Evolutionary conservation across 768 basidiomycete species (phyloP), one percentile per base, ranked within the genome.

Genomic region (Leccinum incarnatum): DNA sequence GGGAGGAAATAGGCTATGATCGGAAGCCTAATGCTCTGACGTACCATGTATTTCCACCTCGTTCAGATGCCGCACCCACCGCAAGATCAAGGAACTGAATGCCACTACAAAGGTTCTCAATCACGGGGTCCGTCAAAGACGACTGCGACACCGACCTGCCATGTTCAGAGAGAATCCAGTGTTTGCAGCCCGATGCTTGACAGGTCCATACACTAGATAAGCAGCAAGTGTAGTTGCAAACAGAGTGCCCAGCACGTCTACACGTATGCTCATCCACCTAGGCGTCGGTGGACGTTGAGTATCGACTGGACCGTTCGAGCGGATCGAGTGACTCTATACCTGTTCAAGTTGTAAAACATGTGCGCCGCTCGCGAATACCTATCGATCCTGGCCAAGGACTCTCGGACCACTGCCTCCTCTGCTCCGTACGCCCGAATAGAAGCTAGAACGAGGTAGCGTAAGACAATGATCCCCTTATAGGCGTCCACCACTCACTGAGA

Each of bases 61-160:
- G 62, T 83, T 83, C 51, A 76, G 53, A 14, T 69, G 61, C n/a
- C 79, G 66, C 9, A 82, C 70, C 77, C 77, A 78, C 71, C 74
- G 81, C 45, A 89, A 67, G 46, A 88, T 83, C 71, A 81, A 67
- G 15, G 74, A 69, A 54, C 82, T 83, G 67, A 89, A 87, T 4
- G 76, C 77, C 21, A 86, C 81, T 76, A 51, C 27, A 14, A 19
- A 29, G 14, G n/a, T 27, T 9, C 17, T 62, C 14, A 23, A 12
- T 17, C 19, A 49, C 9, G 6, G 15, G 9, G 7, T 4, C 12
- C 15, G 6, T 1, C 14, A 19, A n/a, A 8, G 17, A 17, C 5
- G 10, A 52, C n/a, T 0, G 40, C 32, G 19, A 5, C 4, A 65
- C 68, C 14, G 32, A 77, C 76, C 74, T 36, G 79, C 79, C 77